A percentile compares a stretch with the other conserved stretches of the same genome.
These are phyloP conservation scores for Mucor lusitanicus DNA, from an alignment of 371 early-diverging fungal genomes.

Conservation along the genomic window DNA sequence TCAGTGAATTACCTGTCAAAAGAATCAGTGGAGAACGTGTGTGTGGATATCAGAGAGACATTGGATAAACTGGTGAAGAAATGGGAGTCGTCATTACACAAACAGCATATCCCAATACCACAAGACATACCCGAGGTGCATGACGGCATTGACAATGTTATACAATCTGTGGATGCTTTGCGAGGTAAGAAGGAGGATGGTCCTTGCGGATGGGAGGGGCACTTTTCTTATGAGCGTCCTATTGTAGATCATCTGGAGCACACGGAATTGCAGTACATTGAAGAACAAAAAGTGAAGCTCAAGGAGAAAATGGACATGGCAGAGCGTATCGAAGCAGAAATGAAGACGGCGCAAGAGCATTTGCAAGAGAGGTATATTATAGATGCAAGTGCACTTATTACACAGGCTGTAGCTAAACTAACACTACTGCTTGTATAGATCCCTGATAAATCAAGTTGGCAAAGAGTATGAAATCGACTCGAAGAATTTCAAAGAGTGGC, in stretches of 20 bases:
- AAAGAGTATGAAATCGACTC: conserved; percentile 1
- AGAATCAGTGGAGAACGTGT: background rate
- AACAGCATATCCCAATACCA: background rate
- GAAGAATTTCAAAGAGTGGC: conserved; percentile 11
- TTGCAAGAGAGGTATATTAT: background rate
- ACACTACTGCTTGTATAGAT: background rate
- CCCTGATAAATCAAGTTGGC: background rate
- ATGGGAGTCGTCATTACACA: background rate
- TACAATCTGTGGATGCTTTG: conserved; percentile 6
- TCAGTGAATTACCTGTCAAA: conserved; percentile 1
- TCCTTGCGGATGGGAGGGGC: too few species aligned
- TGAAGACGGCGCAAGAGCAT: background rate
- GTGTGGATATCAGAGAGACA: conserved; percentile 5
- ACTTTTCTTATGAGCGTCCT: too few species aligned
- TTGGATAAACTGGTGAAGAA: conserved; percentile 4
- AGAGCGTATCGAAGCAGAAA: background rate
- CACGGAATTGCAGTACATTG: background rate
- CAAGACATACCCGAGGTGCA: background rate
- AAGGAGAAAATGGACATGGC: background rate
- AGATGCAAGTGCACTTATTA: background rate
- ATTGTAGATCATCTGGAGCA: conserved; percentile 1
- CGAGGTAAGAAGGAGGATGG: background rate
- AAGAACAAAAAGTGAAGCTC: background rate
- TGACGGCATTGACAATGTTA: conserved; percentile 8
- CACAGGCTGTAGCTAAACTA: background rate